Percentiles rank a stretch among this genome's conserved stretches.
Conservation (phyloP, 169 alveolate species). For the Toxoplasma gondii region DNA sequence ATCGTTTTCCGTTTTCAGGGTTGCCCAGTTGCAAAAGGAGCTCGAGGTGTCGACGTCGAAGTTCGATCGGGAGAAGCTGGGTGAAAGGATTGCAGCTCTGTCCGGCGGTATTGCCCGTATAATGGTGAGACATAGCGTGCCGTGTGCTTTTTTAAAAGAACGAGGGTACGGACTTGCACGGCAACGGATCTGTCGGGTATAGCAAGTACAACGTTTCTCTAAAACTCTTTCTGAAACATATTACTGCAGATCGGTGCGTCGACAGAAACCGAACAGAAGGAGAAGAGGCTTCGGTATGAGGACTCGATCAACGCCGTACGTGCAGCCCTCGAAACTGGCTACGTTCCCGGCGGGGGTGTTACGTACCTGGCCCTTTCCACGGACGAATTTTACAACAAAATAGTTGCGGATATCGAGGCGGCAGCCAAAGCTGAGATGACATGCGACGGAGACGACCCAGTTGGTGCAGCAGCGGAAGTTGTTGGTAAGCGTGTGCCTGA, state of each 20-base stretch:
- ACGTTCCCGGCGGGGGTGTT: conserved; percentile 93
- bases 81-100: conserved; percentile 89
- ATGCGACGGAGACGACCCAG: conserved; percentile 53
- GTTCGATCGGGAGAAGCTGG: conserved; percentile 85
- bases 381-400: conserved; percentile 76
- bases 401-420: conserved; percentile 77
- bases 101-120: conserved; percentile 91
- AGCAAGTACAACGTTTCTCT: neutral
- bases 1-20: conserved; percentile 57
- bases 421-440: conserved; percentile 73
- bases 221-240: neutral
- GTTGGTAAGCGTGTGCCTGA: conserved; percentile 49
- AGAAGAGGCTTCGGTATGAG: conserved; percentile 83
- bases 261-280: conserved; percentile 89
- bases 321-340: conserved; percentile 90
- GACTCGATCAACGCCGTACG: conserved; percentile 90
- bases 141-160: neutral
- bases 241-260: conserved; percentile 82
- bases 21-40: conserved; percentile 76
- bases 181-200: neutral
- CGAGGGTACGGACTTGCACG: neutral
- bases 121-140: conserved; percentile 68
- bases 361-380: conserved; percentile 83
- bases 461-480: conserved; percentile 50
- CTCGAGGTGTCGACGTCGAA: conserved; percentile 81